Evolutionary conservation across 306 rosid species (phyloP).

Genomic region (Fragaria vesca): DNA sequence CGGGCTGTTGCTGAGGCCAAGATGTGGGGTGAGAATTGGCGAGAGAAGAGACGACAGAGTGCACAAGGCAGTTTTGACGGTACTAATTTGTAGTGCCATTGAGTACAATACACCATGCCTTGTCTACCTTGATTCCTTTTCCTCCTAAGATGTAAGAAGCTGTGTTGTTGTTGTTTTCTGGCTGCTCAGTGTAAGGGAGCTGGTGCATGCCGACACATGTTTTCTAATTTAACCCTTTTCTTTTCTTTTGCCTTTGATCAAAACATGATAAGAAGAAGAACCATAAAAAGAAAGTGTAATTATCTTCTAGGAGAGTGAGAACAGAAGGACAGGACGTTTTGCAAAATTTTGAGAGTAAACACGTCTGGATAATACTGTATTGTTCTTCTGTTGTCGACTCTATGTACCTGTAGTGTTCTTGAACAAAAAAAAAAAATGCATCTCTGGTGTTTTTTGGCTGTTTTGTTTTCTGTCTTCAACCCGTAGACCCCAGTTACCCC

Average conservation of each 20-base stretch:
- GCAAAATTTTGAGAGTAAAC: conserved; percentile 32
- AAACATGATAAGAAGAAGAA: conserved; percentile 15
- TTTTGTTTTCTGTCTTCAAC: background rate
- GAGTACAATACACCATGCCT: conserved; percentile 14
- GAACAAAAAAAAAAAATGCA: background rate
- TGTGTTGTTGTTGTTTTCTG: conserved; percentile 16
- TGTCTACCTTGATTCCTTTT: conserved; percentile 22
- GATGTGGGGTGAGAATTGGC: conserved; percentile 94
- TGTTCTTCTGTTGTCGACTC: conserved; percentile 18
- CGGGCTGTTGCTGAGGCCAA: conserved; percentile 94
- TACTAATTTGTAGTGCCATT: conserved; percentile 37
- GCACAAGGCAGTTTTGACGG: conserved; percentile 72
- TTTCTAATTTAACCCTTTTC: conserved; percentile 34
- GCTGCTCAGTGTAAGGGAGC: conserved; percentile 33
- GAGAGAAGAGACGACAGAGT: conserved; percentile 71
- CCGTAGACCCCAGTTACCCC: background rate
- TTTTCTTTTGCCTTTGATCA: background rate
- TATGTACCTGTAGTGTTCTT: background rate
- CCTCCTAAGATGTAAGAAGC: conserved; percentile 23
- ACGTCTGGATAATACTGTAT: conserved; percentile 15
- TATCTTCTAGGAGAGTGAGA: conserved; percentile 30
- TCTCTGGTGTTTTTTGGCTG: background rate
- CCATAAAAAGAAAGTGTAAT: conserved; percentile 33
- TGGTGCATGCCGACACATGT: conserved; percentile 28
- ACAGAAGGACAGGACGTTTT: conserved; percentile 22